Evolutionary conservation across 1,139 yeast species (phyloP).

Genomic region (Pichia sp.): DNA sequence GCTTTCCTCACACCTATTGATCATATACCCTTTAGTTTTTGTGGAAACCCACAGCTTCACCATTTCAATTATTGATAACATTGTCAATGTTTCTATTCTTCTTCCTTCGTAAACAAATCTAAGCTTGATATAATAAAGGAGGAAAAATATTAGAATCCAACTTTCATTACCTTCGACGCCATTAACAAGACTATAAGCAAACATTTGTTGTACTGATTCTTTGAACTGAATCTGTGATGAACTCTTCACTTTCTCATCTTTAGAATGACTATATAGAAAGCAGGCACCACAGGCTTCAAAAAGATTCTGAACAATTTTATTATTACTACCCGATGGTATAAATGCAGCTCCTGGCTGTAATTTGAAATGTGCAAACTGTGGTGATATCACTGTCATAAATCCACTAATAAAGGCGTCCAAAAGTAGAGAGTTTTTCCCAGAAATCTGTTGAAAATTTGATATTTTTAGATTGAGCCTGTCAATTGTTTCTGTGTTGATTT

Average conservation of each 20-base stretch:
- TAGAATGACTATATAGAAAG: slow-evolving; percentile 12
- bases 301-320: slow-evolving; percentile 28
- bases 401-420: slow-evolving; percentile 33
- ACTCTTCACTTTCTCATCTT: slow-evolving; percentile 1
- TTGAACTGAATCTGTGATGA: slow-evolving; percentile 6
- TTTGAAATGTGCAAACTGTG: slow-evolving; percentile 36
- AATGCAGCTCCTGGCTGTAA: slow-evolving; percentile 35
- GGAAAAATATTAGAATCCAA: slow-evolving; percentile 22
- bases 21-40: neutral
- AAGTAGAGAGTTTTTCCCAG: slow-evolving; percentile 15
- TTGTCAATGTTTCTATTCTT: slow-evolving; percentile 14
- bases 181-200: slow-evolving; percentile 10
- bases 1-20: neutral
- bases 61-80: slow-evolving; percentile 18
- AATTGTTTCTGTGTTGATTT: slow-evolving; percentile 3
- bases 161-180: slow-evolving; percentile 19
- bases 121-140: slow-evolving; percentile 19
- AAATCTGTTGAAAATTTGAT: slow-evolving; percentile 1
- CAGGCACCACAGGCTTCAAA: slow-evolving; percentile 35
- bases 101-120: slow-evolving; percentile 20
- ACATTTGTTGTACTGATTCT: slow-evolving; percentile 13
- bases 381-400: slow-evolving; percentile 34
- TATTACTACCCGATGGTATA: slow-evolving; percentile 28
- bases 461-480: neutral
- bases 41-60: slow-evolving; percentile 18